Evolutionary conservation across 2,329 filamentous ascomycete species (phyloP), one percentile per base, ranked within the genome.

Genomic region (Fusarium sp.): DNA sequence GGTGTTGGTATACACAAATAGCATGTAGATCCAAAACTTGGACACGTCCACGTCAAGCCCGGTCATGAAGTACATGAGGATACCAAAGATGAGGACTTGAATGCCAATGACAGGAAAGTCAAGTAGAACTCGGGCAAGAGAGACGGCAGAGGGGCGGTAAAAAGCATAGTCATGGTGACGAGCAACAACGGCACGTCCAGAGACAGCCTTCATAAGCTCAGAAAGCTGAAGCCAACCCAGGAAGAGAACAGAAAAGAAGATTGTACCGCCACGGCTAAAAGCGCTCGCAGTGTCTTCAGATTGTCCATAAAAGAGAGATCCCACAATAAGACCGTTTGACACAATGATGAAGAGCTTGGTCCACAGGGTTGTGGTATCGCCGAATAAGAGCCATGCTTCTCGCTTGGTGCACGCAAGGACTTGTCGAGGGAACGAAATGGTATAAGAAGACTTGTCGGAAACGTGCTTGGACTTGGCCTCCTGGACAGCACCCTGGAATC

Each of bases 321-420:
- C 90, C 54, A 94, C 89, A 64, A 96, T 92, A 11, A 96, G 83
- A 6, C 78, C 82, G 75, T 92, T 92, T 58, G 90, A 86, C 58
- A 95, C 79, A 71, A 94, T 92, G 75, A 93, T 93, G 78, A 93
- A 91, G 61, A 91, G 84, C 70, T 95, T 96, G 40, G 92, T 95
- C 76, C 89, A 90, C 2, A 96, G 83, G 0, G 91, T 90, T 1
- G 89, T 89, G 62, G 85, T 89, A 78, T 96, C 92, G 39, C 92
- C 92, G 79, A 88, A 86, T 3, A 93, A 83, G 8, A 96, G 84
- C 90, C 92, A 94, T 61, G 93, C 89, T 77, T 96, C 92, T 41
- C 93, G 86, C 68, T 88, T 84, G 0, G 90, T 91, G 80, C 90
- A 83, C 9, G 88, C 87, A 28, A 86, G 75, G 2, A 96, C 89